Evolutionary conservation across 345 rosid genomes (phyloP), one percentile per base, ranked within the genome.

Genomic region (Eucalyptus sideroxylon): DNA sequence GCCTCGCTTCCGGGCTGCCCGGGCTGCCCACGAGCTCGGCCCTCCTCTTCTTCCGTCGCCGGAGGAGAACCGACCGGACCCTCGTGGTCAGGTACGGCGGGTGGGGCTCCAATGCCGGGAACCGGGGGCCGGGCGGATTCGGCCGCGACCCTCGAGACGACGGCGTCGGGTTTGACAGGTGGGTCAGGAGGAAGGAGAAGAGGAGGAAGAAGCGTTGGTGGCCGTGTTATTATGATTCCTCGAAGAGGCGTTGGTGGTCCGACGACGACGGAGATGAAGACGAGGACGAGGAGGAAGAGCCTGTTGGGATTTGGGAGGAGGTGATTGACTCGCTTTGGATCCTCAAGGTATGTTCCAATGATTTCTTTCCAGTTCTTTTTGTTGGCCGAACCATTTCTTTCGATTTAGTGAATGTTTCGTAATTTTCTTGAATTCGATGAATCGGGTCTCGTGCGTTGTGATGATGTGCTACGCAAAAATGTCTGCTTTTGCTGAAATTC

Each of bases 311-410:
- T 50, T 92, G 90, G 50, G 93, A 92, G n/a, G 91, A 93, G 89
- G 91, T 47, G 26, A 14, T 95, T 21, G 95, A 92, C 62, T 90
- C 91, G 86, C 24, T 93, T 86, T 94, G 93, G 95, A 91, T 91
- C 88, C 82, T 95, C 67, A 89, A 92, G 95, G 96, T 95, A 89
- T 65, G 72, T 50, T 56, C 47, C 13, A 5, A 7, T 51, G 3
- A 11, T 34, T 60, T 67, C 80, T 91, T 87, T 87, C 24, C 11
- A 49, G 12, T 23, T 72, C 44, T 72, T 72, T 72, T 34, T 72
- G 21, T 72, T 34, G 44, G 82, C 82, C 26, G 45, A 72, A 10
- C 77, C 83, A 77, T 77, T 37, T 77, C 47, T 37, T 37, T 77
- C 83, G 83, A 37, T 77, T 37, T 11, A 40, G 83, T 1, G 83